Base-by-base conservation (phyloP, 2,329 filamentous ascomycete species). In the Emmonsiellopsis sp. region DNA sequence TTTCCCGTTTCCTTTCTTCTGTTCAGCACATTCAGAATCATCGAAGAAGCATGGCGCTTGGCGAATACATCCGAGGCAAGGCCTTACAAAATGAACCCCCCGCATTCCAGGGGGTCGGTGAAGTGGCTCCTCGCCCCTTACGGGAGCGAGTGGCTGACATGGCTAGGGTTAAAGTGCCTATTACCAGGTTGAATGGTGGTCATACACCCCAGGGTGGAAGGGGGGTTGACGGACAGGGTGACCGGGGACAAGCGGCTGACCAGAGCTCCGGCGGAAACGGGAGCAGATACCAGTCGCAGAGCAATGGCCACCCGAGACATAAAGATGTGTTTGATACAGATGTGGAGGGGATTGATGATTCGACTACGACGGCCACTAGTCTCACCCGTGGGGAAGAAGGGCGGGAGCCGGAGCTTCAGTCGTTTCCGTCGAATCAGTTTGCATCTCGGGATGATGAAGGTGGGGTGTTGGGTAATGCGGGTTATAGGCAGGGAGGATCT, bases 291-390 rank as follows among this genome's bases (percentile, higher is more conserved):
- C 34, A 40, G 6, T 11, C 21, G 32, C 46, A 39, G 10, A 27
- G 9, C 17, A 31, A 34, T 10, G 36, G 13, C 40, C 10, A 45
- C 43, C 13, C 31, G 31, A 33, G 40, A 49, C 61, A 63, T 32
- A 61, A 61, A 34, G 69, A 72, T 55, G 61, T 65, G 55, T 73
- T 73, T 56, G 71, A 73, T 55, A 73, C 71, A 5, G 71, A 73
- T 56, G 68, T 72, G 7, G 71, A 73, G 54, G 70, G 65, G 9
- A 60, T 72, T 8, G 71, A 73, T 61, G 71, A 73, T 56, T 72
- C 71, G 3, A 73, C 71, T 6, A 65, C 71, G 59, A 66, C 64
- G 17, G 68, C 65, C 21, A 7, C 46, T 21, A 72, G 73, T 62
- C 55, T 74, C 53, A 56, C 70, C 51, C 66, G 62, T 33, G 60